Percentiles rank a stretch among this genome's conserved stretches.
phyloP scores from a whole-genome alignment of 129 eudicot genomes.

The Flaveria brownii region DNA sequence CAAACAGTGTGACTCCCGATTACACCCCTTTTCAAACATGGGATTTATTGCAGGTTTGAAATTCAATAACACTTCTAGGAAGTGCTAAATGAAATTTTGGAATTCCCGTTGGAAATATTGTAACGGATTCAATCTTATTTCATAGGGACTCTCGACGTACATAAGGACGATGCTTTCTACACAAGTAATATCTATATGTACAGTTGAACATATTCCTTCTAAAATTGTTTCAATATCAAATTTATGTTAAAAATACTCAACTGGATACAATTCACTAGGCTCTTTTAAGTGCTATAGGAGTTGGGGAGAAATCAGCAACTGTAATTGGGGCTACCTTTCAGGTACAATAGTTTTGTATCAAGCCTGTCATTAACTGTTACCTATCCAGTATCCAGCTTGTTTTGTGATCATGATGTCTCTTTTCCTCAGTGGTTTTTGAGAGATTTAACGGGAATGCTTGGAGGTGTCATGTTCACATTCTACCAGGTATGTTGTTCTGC shows the following conservation, averaged over 20 bases:
- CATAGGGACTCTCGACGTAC: conserved; percentile 91
- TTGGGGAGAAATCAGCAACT: conserved; percentile 97
- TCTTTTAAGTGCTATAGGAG: conserved; percentile 98
- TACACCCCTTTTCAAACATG: conserved; percentile 85
- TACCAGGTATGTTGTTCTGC: conserved; percentile 60
- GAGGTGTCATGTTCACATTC: conserved; percentile 89
- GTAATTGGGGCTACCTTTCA: conserved; percentile 97
- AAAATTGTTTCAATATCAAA: background rate
- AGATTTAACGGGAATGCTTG: conserved; percentile 98
- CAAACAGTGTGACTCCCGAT: conserved; percentile 91
- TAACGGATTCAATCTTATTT: conserved; percentile 3
- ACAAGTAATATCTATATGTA: conserved; percentile 50
- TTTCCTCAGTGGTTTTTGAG: conserved; percentile 85
- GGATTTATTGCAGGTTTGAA: conserved; percentile 81
- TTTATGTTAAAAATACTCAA: conserved; percentile 2
- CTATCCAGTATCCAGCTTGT: background rate
- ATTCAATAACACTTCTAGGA: background rate
- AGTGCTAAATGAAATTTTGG: conserved; percentile 22
- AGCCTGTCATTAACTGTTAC: background rate
- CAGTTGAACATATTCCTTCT: background rate
- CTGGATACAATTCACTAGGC: conserved; percentile 50
- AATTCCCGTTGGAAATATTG: conserved; percentile 14
- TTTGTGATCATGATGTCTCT: conserved; percentile 8
- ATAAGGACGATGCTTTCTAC: conserved; percentile 94
- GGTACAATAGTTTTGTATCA: conserved; percentile 41